Conservation (phyloP, 2,329 filamentous ascomycete species). For the Coniochaeta sp. region DNA sequence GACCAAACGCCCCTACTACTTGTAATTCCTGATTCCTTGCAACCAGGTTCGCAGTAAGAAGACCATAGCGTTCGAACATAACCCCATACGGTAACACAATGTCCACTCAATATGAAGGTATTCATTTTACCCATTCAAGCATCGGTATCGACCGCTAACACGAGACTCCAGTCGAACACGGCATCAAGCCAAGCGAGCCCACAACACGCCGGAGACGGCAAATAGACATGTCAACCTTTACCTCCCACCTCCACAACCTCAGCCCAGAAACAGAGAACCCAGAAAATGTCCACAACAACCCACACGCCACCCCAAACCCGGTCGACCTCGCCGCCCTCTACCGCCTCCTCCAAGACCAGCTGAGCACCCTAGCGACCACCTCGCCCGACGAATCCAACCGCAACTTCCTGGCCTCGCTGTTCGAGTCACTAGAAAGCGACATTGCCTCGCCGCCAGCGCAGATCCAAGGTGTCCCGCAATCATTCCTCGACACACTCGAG, state of each 20-base stretch:
- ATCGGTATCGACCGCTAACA: background rate
- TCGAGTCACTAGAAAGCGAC: slow-evolving; percentile 38
- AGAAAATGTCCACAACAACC: slow-evolving; percentile 37
- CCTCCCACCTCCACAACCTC: slow-evolving; percentile 48
- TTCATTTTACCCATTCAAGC: slow-evolving; percentile 1
- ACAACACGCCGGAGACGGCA: slow-evolving; percentile 40
- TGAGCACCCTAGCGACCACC: slow-evolving; percentile 40
- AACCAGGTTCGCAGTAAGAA: background rate
- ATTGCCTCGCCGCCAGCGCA: slow-evolving; percentile 44
- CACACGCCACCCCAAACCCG: slow-evolving; percentile 52
- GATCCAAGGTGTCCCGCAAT: slow-evolving; percentile 49
- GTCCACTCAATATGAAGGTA: slow-evolving; percentile 53
- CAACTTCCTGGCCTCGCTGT: slow-evolving; percentile 41
- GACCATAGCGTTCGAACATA: background rate
- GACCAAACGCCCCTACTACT: background rate
- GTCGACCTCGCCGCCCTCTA: slow-evolving; percentile 50
- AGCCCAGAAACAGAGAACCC: slow-evolving; percentile 24
- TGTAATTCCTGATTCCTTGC: no score
- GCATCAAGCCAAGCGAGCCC: slow-evolving; percentile 40
- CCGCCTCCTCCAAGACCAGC: slow-evolving; percentile 52
- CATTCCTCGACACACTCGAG: slow-evolving; percentile 53
- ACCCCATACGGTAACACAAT: slow-evolving; percentile 23
- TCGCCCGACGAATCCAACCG: slow-evolving; percentile 42
- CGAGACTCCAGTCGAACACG: slow-evolving; percentile 53
- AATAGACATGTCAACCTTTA: slow-evolving; percentile 58